These are phyloP conservation scores for Diaporthe sp. DNA, from an alignment of 2,329 filamentous ascomycete species.

Conservation along the genomic window DNA sequence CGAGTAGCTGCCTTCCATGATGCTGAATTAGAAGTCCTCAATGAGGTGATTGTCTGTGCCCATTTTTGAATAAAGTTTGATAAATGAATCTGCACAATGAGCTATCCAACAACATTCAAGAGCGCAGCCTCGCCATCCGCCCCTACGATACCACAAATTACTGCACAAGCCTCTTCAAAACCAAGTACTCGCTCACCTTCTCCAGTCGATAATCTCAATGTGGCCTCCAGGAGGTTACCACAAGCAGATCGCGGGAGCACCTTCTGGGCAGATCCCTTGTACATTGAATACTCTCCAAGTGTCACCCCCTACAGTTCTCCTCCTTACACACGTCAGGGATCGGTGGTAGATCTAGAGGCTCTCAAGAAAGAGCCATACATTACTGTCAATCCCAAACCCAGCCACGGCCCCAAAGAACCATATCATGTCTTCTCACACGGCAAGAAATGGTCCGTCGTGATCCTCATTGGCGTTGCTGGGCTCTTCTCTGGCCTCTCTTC, in stretches of 20 bases:
- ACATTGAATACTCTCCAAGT: neutral
- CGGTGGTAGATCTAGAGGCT: neutral
- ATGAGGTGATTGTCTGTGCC: neutral
- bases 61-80: neutral
- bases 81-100: neutral
- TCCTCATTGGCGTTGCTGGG: slow-evolving; percentile 63
- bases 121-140: too few relatives aligned
- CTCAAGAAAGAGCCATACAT: neutral
- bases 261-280: neutral
- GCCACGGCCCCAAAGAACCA: slow-evolving; percentile 9
- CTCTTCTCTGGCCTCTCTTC: slow-evolving; percentile 66
- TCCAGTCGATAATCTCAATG: neutral
- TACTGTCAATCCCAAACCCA: neutral
- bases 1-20: neutral
- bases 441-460: slow-evolving; percentile 61
- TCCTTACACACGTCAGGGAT: neutral
- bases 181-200: neutral
- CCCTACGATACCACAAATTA: neutral
- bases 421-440: slow-evolving; percentile 53
- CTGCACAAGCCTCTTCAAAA: neutral
- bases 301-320: neutral
- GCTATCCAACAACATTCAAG: neutral
- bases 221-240: neutral
- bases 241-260: neutral
- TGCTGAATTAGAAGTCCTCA: neutral